Evolutionary conservation across 2,329 filamentous ascomycete genomes (phyloP).

Genomic region (Neonectria neomacrospora): DNA sequence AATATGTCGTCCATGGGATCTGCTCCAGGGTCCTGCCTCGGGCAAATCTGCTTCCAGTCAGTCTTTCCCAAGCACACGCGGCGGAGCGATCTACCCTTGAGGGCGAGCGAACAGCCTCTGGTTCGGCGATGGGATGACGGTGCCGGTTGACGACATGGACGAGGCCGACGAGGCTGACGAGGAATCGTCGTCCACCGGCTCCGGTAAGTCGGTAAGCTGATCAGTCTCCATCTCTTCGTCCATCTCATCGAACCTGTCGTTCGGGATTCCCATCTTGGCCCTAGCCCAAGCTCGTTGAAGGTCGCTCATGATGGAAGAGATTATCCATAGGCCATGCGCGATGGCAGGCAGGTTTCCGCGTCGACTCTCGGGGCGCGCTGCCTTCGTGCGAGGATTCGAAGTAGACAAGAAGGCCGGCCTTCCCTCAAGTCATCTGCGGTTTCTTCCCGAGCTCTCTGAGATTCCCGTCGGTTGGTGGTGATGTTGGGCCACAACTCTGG

Average conservation of each 20-base stretch:
- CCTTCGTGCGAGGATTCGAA: not conserved
- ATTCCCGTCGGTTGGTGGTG: slow-evolving; percentile 10
- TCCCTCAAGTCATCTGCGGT: slow-evolving; percentile 9
- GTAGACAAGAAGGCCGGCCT: not conserved
- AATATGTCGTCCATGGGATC: slow-evolving; percentile 89
- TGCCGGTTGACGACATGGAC: slow-evolving; percentile 92
- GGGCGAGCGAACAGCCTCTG: slow-evolving; percentile 79
- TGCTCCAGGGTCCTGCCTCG: slow-evolving; percentile 69
- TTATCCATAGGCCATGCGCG: slow-evolving; percentile 25
- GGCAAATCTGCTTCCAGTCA: slow-evolving; percentile 54
- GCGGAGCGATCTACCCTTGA: slow-evolving; percentile 63
- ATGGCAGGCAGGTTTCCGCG: slow-evolving; percentile 11
- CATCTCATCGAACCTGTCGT: slow-evolving; percentile 61
- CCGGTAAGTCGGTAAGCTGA: slow-evolving; percentile 59
- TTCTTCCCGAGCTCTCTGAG: slow-evolving; percentile 12
- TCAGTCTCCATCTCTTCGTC: slow-evolving; percentile 63
- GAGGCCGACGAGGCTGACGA: slow-evolving; percentile 79
- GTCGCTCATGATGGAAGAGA: slow-evolving; percentile 73
- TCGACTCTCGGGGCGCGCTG: slow-evolving; percentile 6
- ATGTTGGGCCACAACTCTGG: slow-evolving; percentile 17
- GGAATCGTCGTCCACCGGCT: slow-evolving; percentile 69
- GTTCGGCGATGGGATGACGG: slow-evolving; percentile 82
- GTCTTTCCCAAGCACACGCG: slow-evolving; percentile 31
- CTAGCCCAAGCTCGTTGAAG: slow-evolving; percentile 83
- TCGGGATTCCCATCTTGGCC: slow-evolving; percentile 72